phyloP scores from a whole-genome alignment of 495 filamentous ascomycete species.

The Trichoderma asperelloides region DNA sequence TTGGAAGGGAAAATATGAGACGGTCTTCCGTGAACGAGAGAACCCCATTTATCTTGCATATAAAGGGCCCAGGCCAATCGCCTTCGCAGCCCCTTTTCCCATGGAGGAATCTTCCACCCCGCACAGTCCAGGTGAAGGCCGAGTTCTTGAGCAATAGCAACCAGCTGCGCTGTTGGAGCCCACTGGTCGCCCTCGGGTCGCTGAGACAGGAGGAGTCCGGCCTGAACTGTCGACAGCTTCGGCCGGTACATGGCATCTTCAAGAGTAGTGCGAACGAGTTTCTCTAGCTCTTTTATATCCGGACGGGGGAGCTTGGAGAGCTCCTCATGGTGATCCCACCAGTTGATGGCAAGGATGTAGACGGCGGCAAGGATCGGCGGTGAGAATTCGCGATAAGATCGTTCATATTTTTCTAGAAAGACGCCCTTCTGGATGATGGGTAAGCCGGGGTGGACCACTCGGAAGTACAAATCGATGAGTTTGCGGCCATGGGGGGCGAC shows the following conservation, averaged over 20 bases:
- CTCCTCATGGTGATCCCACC: conserved; percentile 52
- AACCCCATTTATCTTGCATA: conserved; percentile 71
- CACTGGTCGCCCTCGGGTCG: conserved; percentile 50
- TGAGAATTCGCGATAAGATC: conserved; percentile 54
- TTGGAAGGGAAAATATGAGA: conserved; percentile 54
- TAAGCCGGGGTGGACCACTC: conserved; percentile 65
- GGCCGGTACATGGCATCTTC: conserved; percentile 56
- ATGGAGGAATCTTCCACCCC: conserved; percentile 59
- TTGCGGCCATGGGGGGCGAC: conserved; percentile 61
- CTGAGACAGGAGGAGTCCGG: conserved; percentile 66
- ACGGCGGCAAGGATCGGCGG: conserved; percentile 66
- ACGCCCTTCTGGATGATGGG: conserved; percentile 68
- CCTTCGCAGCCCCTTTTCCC: conserved; percentile 62
- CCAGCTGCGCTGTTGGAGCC: conserved; percentile 60
- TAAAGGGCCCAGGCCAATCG: conserved; percentile 67
- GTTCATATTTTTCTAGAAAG: conserved; percentile 60
- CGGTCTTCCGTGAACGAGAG: conserved; percentile 58
- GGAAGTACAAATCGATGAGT: conserved; percentile 65
- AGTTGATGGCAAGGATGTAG: conserved; percentile 67
- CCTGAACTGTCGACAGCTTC: conserved; percentile 69
- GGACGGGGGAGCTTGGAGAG: conserved; percentile 45
- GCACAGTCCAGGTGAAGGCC: conserved; percentile 65
- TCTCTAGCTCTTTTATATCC: conserved; percentile 54
- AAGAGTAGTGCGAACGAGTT: conserved; percentile 54
- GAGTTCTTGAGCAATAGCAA: conserved; percentile 58